phyloP scores from a whole-genome alignment of 176 grass and related monocot species.

The Tuctoria greenei region DNA sequence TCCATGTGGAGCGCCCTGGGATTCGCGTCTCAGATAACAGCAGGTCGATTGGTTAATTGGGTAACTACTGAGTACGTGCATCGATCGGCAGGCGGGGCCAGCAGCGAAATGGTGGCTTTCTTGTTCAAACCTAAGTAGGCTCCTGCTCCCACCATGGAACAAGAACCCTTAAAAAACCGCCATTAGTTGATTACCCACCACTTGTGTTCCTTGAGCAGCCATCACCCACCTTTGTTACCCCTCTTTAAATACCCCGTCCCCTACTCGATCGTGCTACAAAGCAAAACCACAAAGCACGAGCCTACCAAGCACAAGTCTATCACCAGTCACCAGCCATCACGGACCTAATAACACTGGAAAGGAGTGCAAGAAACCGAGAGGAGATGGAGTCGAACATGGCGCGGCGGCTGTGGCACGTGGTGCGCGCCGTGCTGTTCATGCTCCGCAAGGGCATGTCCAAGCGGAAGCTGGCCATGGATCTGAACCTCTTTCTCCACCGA shows the following conservation, averaged over 20 bases:
- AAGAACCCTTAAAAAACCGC: not conserved
- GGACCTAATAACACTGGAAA: not conserved
- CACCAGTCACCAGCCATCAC: not conserved
- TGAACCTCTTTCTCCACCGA: conserved; percentile 71
- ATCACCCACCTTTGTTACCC: conserved; percentile 17
- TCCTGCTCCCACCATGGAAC: conserved; percentile 29
- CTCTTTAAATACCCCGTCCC: conserved; percentile 52
- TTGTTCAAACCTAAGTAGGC: conserved; percentile 10
- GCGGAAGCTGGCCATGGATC: conserved; percentile 74
- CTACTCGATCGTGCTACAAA: conserved; percentile 31
- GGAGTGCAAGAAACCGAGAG: not conserved
- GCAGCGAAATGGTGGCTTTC: not conserved
- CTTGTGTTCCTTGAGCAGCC: not conserved
- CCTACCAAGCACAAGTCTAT: not conserved
- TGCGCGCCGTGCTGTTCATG: conserved; percentile 76
- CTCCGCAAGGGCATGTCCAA: conserved; percentile 72
- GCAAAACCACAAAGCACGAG: not conserved
- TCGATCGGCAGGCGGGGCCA: conserved; percentile 8
- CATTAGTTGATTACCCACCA: not conserved
- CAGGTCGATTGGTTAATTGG: conserved; percentile 1
- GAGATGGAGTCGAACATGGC: conserved; percentile 44
- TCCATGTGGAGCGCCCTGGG: conserved; percentile 13
- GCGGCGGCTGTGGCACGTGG: conserved; percentile 63
- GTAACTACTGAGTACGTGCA: conserved; percentile 7
- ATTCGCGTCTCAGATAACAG: not conserved